Base-by-base conservation (phyloP, 1,284 basidiomycete genomes). In the Irpex sp. region DNA sequence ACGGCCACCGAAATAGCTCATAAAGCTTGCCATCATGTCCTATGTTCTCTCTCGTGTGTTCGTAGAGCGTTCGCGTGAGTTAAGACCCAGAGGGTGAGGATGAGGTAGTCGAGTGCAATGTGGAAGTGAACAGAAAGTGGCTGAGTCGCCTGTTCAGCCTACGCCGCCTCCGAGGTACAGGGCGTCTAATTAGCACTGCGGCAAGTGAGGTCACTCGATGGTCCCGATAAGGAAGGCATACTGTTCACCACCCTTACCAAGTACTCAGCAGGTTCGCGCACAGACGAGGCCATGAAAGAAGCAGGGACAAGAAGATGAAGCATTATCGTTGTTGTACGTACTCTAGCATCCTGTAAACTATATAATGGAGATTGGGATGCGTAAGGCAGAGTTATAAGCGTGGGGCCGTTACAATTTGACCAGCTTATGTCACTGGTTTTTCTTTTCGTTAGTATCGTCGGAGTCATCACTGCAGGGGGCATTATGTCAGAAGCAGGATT, bases 1-100 rank as follows among this genome's bases (percentile, higher is more conserved):
- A 69, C 86, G 83, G 55, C 87, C 88, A 26, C 86, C 87, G 74
- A 93, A 93, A 80, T 90, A 95, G 73, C 87, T 90, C 88, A 96
- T 92, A 76, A 95, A 87, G 60, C 89, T 83, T 13, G 92, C 87
- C 94, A 97, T 96, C 86, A 84, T 93, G 36, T 49, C 57, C 68
- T 47, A 8, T 55, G n/a, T 47, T 36, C 40, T 26, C 48, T 19
- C 48, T 13, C 52, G 52, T 6, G 15, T 17, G 57, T 55, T 62
- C 59, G 21, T 56, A 48, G 36, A 17, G 58, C 8, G 13, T 52
- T 21, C 31, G 21, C 54, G 49, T 59, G 59, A 47, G 36, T 34
- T 38, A 40, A 59, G 51, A 59, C 34, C 49, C 7, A 54, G 58
- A 47, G 21, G 54, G 26, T 40, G 60, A 44, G 49, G 49, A 51